Conservation (phyloP, 768 basidiomycete genomes). For the Coprinopsis cinerea region DNA sequence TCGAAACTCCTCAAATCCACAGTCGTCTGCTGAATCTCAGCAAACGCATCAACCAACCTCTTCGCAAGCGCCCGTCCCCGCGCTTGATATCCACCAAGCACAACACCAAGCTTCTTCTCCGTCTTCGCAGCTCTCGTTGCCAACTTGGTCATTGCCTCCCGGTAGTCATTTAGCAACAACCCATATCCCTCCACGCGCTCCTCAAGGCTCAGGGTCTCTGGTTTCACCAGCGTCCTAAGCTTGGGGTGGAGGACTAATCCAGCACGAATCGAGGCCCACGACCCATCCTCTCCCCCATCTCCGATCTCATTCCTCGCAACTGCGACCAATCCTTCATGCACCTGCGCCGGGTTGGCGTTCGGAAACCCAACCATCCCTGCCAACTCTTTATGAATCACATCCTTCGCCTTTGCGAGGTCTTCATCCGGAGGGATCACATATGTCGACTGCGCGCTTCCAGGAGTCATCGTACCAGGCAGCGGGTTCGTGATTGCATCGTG, state of each 20-base stretch:
- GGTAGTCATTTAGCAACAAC: slow-evolving; percentile 51
- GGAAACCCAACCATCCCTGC: slow-evolving; percentile 80
- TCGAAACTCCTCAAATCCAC: slow-evolving; percentile 78
- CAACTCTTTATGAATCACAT: slow-evolving; percentile 73
- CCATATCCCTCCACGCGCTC: slow-evolving; percentile 61
- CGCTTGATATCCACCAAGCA: slow-evolving; percentile 87
- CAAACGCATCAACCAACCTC: slow-evolving; percentile 62
- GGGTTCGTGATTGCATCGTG: slow-evolving; percentile 89
- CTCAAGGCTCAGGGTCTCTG: slow-evolving; percentile 47
- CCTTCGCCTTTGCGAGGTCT: slow-evolving; percentile 61
- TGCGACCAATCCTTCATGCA: slow-evolving; percentile 69
- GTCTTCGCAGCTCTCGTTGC: slow-evolving; percentile 74
- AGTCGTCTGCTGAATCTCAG: slow-evolving; percentile 59
- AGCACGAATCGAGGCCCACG: slow-evolving; percentile 68
- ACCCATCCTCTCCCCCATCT: slow-evolving; percentile 50
- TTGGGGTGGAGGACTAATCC: slow-evolving; percentile 57
- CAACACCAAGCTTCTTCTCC: slow-evolving; percentile 86
- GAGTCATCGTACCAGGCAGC: slow-evolving; percentile 75
- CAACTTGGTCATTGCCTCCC: slow-evolving; percentile 73
- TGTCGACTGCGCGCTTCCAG: slow-evolving; percentile 63
- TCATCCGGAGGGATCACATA: slow-evolving; percentile 79
- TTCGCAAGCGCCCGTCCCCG: slow-evolving; percentile 62
- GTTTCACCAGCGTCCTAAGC: slow-evolving; percentile 62
- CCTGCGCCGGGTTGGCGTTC: slow-evolving; percentile 68
- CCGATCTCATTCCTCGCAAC: slow-evolving; percentile 58